phyloP scores from a whole-genome alignment of 805 yeast species.

The Clavispora phyllophila region DNA sequence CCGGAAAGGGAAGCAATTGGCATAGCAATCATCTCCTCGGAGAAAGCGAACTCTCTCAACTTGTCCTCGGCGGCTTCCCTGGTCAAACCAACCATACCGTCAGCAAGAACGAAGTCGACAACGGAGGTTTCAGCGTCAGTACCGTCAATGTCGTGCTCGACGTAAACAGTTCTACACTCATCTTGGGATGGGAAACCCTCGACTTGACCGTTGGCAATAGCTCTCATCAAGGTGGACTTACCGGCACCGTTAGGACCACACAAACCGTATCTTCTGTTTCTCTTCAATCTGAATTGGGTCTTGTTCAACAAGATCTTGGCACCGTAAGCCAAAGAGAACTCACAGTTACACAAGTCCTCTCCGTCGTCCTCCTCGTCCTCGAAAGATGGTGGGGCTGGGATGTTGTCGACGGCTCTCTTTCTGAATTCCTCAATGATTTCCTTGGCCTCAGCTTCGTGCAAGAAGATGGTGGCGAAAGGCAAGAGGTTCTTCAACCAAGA shows the following conservation, averaged over 20 bases:
- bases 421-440: slow-evolving; percentile 90
- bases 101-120: slow-evolving; percentile 83
- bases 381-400: slow-evolving; percentile 91
- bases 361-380: slow-evolving; percentile 98
- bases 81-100: slow-evolving; percentile 69
- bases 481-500: slow-evolving; percentile 86
- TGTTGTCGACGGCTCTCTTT: slow-evolving; percentile 95
- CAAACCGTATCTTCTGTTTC: slow-evolving; percentile 98
- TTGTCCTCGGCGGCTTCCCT: slow-evolving; percentile 66
- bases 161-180: slow-evolving; percentile 98
- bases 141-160: slow-evolving; percentile 99
- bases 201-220: slow-evolving; percentile 96
- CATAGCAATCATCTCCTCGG: slow-evolving; percentile 88
- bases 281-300: slow-evolving; percentile 97
- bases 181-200: slow-evolving; percentile 99
- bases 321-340: slow-evolving; percentile 99
- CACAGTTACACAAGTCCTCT: slow-evolving; percentile 99
- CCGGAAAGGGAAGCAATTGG: slow-evolving; percentile 97
- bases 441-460: slow-evolving; percentile 90
- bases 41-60: slow-evolving; percentile 86
- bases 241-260: slow-evolving; percentile 62
- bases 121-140: slow-evolving; percentile 95
- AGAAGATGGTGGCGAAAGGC: slow-evolving; percentile 93
- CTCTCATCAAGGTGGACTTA: slow-evolving; percentile 76
- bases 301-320: slow-evolving; percentile 99